These are phyloP conservation scores for Phytophthora pini DNA, from an alignment of 352 stramenopile genomes.

Conservation along the genomic window DNA sequence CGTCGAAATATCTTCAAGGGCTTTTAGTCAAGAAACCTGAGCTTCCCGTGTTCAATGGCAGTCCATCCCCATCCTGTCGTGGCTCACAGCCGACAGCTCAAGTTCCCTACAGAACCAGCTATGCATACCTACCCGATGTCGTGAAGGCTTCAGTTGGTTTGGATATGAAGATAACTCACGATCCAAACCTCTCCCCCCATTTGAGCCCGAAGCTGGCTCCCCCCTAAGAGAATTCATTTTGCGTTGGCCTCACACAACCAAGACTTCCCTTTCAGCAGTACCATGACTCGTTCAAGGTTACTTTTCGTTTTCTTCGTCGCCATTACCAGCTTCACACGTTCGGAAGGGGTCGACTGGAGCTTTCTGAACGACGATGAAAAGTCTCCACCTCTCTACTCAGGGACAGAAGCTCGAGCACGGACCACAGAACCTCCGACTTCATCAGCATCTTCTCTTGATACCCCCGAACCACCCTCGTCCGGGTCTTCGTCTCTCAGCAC, in stretches of 20 bases:
- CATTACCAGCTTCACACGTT: constrained; percentile 5
- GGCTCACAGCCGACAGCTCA: constrained; percentile 27
- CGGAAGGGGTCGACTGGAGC: background rate
- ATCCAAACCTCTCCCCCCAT: background rate
- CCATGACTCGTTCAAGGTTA: constrained; percentile 21
- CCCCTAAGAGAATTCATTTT: constrained; percentile 18
- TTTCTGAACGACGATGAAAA: background rate
- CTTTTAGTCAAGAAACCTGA: constrained; percentile 15
- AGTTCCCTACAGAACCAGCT: constrained; percentile 6
- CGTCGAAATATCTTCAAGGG: constrained; percentile 30
- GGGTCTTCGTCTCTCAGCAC: constrained; percentile 3
- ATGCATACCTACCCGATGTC: constrained; percentile 8
- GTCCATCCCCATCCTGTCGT: constrained; percentile 29
- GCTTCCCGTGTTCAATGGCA: constrained; percentile 22
- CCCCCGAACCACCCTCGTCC: background rate
- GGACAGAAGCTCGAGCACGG: background rate
- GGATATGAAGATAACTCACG: constrained; percentile 7
- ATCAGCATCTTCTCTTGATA: background rate
- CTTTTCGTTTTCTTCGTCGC: constrained; percentile 5
- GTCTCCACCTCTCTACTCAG: background rate
- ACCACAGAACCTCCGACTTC: constrained; percentile 4
- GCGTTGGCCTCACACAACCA: constrained; percentile 5
- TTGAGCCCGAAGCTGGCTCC: background rate
- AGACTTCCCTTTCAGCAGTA: constrained; percentile 5
- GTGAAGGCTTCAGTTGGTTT: background rate